Base-by-base conservation (phyloP, 306 rosid genomes). In the Canavalia gladiata region DNA sequence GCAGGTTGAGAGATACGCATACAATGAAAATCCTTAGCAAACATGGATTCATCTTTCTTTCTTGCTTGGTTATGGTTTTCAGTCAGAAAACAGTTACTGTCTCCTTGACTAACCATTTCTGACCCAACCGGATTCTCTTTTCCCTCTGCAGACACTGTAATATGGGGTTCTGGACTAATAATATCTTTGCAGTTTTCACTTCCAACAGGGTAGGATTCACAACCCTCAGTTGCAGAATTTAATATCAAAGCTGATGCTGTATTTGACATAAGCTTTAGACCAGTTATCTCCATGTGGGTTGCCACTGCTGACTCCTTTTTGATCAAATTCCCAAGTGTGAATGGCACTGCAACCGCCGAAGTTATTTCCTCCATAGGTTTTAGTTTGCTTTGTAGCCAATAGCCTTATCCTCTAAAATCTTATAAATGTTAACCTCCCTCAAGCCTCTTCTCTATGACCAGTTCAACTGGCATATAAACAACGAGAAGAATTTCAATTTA, bases 271-370 rank as follows among this genome's bases (percentile, higher is more conserved):
- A 89, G 82, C 54, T 88, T 88, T 51, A 90, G 76, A 67, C 93
- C 93, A 75, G 86, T 84, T 74, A 89, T 86, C 75, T 89, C 93
- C 81, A 80, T 77, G 31, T 82, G 91, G 62, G 87, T 82, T 41
- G 84, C 76, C 81, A 87, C 91, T 34, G 82, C 68, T 79, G 95
- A 68, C 43, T 89, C 95, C 4, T 87, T 89, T 34, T 75, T 87
- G 18, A 85, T 87, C 80, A 87, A 82, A 80, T 80, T 91, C 43
- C 90, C 91, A 51, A 86, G 83, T 57, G 88, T 67, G 75, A 79
- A 89, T 65, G 95, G 92, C 64, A 90, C 91, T 8, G 91, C 86
- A 82, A 88, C 87, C 50, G 92, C 65, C 34, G 87, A 85, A 84
- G 89, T 70, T 69, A 86, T 59, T 82, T 92, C 89, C 84, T 90